phyloP scores from a whole-genome alignment of 108 stramenopile species.

The Nitzschia sp. region DNA sequence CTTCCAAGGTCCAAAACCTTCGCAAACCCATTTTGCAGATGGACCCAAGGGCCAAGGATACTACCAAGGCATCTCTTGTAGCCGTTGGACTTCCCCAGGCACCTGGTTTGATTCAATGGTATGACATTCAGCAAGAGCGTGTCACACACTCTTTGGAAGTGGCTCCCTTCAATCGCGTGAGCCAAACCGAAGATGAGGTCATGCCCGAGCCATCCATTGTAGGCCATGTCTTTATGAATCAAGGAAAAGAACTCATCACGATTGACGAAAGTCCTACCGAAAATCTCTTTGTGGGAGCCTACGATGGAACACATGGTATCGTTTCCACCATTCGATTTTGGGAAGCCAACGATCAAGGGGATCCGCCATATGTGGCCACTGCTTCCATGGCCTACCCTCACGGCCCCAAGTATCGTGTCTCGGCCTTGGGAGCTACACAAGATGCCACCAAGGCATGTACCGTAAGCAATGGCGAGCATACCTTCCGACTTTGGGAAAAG shows the following conservation, averaged over 20 bases:
- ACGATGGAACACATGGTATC: conserved; percentile 35
- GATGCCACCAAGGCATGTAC: conserved; percentile 68
- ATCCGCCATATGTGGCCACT: conserved; percentile 20
- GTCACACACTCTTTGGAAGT: conserved; percentile 62
- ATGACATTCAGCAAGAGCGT: conserved; percentile 50
- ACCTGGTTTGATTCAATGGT: conserved; percentile 82
- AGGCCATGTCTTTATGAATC: conserved; percentile 46
- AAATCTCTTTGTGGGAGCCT: conserved; percentile 52
- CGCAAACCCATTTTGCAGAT: no score
- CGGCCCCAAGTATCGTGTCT: conserved; percentile 57
- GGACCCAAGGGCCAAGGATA: conserved; percentile 17
- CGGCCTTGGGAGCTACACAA: conserved; percentile 52
- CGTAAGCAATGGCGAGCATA: conserved; percentile 71
- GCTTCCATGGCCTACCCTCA: conserved; percentile 80
- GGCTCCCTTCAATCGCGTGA: conserved; percentile 78
- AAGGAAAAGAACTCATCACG: conserved; percentile 65
- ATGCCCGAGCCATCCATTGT: conserved; percentile 68
- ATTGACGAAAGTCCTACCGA: conserved; percentile 70
- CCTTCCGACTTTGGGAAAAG: conserved; percentile 73
- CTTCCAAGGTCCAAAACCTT: no score
- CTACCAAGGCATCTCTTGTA: conserved; percentile 20
- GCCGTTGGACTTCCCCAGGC: conserved; percentile 51
- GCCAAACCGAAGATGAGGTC: conserved; percentile 56
- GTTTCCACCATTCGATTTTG: conserved; percentile 75
- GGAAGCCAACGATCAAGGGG: conserved; percentile 28